Conservation (phyloP, 345 rosid genomes). For the Theobroma cacao region DNA sequence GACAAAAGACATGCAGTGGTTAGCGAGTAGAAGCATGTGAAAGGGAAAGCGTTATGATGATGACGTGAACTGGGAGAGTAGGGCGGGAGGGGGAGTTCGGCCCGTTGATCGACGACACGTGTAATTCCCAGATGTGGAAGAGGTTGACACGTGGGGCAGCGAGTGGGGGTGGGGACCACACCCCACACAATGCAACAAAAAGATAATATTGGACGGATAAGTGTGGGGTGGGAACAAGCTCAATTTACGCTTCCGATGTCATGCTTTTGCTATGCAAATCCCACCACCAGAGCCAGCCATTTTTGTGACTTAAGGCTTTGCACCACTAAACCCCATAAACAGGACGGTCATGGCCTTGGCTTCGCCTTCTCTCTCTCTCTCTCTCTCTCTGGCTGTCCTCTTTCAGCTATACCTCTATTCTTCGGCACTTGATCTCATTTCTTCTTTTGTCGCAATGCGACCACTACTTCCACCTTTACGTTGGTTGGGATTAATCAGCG, state of each 20-base stretch:
- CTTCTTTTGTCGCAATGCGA: no score
- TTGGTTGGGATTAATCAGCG: no score
- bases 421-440: no score
- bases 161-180: constrained; percentile 37
- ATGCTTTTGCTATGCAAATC: constrained; percentile 51
- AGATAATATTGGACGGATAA: constrained; percentile 22
- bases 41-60: constrained; percentile 1
- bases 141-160: constrained; percentile 29
- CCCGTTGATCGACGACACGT: constrained; percentile 36
- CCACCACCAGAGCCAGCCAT: constrained; percentile 28
- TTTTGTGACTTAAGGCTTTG: no score
- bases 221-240: constrained; percentile 27
- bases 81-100: no score
- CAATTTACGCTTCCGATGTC: constrained; percentile 45
- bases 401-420: no score
- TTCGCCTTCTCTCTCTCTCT: no score
- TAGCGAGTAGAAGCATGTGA: not conserved
- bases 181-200: constrained; percentile 31
- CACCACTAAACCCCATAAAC: no score
- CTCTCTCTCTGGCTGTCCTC: no score
- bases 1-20: constrained; percentile 20
- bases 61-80: constrained; percentile 16
- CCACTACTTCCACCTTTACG: no score
- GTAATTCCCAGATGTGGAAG: not conserved
- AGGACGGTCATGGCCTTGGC: no score